Conservation (phyloP, 495 filamentous ascomycete genomes). For the Halenospora varia region DNA sequence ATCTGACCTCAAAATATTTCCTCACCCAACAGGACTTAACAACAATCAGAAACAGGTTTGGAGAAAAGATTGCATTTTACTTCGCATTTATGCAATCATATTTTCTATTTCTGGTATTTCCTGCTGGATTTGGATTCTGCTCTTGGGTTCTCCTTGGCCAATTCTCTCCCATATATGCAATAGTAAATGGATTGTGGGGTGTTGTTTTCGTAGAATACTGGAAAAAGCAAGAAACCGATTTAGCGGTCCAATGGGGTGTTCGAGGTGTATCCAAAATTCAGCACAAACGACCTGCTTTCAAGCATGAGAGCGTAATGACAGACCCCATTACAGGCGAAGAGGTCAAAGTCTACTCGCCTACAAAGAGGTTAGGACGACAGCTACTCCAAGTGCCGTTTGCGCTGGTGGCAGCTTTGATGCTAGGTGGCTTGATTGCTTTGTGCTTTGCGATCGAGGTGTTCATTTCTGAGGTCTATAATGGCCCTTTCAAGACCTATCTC, state of each 20-base stretch:
- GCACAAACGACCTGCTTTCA: slow-evolving; percentile 69
- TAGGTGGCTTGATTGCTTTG: slow-evolving; percentile 78
- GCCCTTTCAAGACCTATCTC: slow-evolving; percentile 80
- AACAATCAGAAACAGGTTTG: slow-evolving; percentile 82
- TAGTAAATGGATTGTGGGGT: slow-evolving; percentile 81
- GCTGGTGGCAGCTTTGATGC: slow-evolving; percentile 56
- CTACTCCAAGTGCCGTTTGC: slow-evolving; percentile 88
- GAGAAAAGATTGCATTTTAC: slow-evolving; percentile 94
- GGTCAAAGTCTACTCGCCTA: slow-evolving; percentile 70
- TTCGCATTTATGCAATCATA: slow-evolving; percentile 95
- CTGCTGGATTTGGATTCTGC: slow-evolving; percentile 75
- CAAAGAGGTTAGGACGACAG: slow-evolving; percentile 74
- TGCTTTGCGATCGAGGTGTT: slow-evolving; percentile 97
- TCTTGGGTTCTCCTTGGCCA: slow-evolving; percentile 80
- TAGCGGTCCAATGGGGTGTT: slow-evolving; percentile 90
- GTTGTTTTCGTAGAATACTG: slow-evolving; percentile 93
- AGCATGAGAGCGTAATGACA: slow-evolving; percentile 65
- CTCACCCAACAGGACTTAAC: slow-evolving; percentile 73
- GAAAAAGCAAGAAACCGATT: slow-evolving; percentile 90
- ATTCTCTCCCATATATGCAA: slow-evolving; percentile 79
- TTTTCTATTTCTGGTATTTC: slow-evolving; percentile 79
- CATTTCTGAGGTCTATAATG: slow-evolving; percentile 88
- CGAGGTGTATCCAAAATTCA: slow-evolving; percentile 82
- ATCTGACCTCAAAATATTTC: slow-evolving; percentile 80
- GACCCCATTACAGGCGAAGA: slow-evolving; percentile 87